These are phyloP conservation scores for Exophiala sideris DNA, from an alignment of 2,329 filamentous ascomycete genomes.

Conservation along the genomic window DNA sequence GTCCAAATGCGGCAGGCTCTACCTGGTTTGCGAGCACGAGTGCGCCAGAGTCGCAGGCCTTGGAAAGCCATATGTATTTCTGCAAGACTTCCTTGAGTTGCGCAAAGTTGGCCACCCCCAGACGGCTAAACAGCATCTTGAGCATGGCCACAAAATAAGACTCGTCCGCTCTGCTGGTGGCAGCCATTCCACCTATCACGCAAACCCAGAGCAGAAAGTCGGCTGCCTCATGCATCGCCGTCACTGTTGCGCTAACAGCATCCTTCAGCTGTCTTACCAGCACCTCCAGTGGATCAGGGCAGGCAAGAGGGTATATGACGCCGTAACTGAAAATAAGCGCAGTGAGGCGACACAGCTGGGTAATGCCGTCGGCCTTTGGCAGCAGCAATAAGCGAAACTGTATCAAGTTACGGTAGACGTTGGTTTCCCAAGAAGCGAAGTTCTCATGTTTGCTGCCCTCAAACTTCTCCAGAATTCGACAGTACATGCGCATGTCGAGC, in stretches of 20 bases:
- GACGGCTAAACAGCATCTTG: background rate
- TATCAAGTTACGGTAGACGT: conserved; percentile 11
- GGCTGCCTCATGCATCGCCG: background rate
- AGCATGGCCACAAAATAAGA: conserved; percentile 7
- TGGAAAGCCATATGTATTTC: conserved; percentile 4
- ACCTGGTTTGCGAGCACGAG: background rate
- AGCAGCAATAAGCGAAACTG: conserved; percentile 5
- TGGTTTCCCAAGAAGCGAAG: conserved; percentile 6
- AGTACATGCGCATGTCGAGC: conserved; percentile 14
- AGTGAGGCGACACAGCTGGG: conserved; percentile 10
- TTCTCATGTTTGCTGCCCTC: background rate
- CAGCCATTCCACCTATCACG: conserved; percentile 6
- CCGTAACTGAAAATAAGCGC: conserved; percentile 12
- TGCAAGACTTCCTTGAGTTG: conserved; percentile 6
- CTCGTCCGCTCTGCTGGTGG: background rate
- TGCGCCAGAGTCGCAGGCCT: conserved; percentile 6
- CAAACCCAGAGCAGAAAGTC: conserved; percentile 7
- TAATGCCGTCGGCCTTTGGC: background rate
- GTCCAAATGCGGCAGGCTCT: background rate
- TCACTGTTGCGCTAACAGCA: background rate
- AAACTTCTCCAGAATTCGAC: background rate
- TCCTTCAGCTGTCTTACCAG: background rate
- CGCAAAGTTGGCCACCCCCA: background rate
- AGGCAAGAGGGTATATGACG: conserved; percentile 9
- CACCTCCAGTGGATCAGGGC: background rate